Evolutionary conservation across 495 filamentous ascomycete genomes (phyloP).

Genomic region (Tetracladium marchalianum): DNA sequence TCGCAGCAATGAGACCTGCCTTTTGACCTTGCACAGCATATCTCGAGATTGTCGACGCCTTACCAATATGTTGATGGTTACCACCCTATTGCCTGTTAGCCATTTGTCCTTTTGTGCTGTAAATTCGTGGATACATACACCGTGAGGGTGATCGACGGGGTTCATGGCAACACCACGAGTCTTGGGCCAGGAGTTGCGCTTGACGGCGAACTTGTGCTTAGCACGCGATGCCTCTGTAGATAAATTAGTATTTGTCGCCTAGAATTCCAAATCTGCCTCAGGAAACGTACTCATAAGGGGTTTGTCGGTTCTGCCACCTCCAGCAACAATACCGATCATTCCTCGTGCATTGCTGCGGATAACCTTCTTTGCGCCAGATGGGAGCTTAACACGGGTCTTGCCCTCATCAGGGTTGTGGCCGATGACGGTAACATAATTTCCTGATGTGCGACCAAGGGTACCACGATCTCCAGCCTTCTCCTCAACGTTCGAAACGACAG

Average conservation of each 20-base stretch:
- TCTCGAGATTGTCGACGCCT: slow-evolving; percentile 97
- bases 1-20: slow-evolving; percentile 98
- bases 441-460: slow-evolving; percentile 88
- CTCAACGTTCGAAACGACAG: slow-evolving; percentile 96
- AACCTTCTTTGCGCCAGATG: slow-evolving; percentile 98
- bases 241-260: slow-evolving; percentile 12
- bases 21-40: slow-evolving; percentile 98
- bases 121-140: slow-evolving; percentile 43
- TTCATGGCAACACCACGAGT: slow-evolving; percentile 99
- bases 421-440: slow-evolving; percentile 98
- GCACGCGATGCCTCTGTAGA: slow-evolving; percentile 83
- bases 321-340: slow-evolving; percentile 99
- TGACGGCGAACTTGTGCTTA: slow-evolving; percentile 99
- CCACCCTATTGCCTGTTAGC: slow-evolving; percentile 48
- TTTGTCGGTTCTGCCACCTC: slow-evolving; percentile 99
- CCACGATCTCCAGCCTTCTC: slow-evolving; percentile 98
- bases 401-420: slow-evolving; percentile 98
- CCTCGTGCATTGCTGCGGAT: slow-evolving; percentile 82
- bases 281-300: slow-evolving; percentile 70
- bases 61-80: slow-evolving; percentile 99
- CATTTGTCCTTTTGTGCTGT: neutral
- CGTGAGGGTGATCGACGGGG: slow-evolving; percentile 99
- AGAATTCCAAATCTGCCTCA: neutral
- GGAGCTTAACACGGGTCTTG: slow-evolving; percentile 99
- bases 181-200: slow-evolving; percentile 99